Percentiles rank a stretch among this genome's conserved stretches.
These are phyloP conservation scores for Epichloe brachyelytri DNA, from an alignment of 2,329 filamentous ascomycete genomes.

Conservation along the genomic window DNA sequence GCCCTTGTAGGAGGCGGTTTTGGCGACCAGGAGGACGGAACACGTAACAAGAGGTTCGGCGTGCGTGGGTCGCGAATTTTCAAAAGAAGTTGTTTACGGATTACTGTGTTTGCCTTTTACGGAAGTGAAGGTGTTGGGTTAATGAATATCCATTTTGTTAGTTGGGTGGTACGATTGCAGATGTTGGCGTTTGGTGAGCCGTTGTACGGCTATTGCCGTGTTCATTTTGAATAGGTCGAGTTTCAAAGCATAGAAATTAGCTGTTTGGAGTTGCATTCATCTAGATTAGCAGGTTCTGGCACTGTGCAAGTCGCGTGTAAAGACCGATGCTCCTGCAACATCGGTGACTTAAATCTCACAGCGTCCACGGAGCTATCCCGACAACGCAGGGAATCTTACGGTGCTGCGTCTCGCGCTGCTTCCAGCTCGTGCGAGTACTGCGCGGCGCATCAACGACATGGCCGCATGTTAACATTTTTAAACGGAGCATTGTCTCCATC, in stretches of 20 bases:
- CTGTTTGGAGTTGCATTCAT: no score
- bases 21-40: neutral
- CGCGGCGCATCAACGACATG: no score
- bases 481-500: no score
- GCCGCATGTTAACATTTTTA: no score
- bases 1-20: conserved; percentile 20
- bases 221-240: neutral
- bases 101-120: no score
- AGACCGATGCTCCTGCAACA: neutral
- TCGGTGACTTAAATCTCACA: neutral
- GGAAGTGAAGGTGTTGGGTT: neutral
- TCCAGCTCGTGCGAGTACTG: no score
- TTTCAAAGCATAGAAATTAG: neutral
- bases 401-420: no score
- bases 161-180: neutral
- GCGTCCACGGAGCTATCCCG: no score
- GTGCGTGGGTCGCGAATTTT: neutral
- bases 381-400: neutral
- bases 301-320: neutral
- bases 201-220: neutral
- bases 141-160: neutral
- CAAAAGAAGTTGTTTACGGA: neutral
- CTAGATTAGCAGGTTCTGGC: no score
- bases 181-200: neutral
- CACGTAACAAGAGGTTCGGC: neutral